phyloP scores from a whole-genome alignment of 768 basidiomycete species.

The Hortiboletus flavorubellus region DNA sequence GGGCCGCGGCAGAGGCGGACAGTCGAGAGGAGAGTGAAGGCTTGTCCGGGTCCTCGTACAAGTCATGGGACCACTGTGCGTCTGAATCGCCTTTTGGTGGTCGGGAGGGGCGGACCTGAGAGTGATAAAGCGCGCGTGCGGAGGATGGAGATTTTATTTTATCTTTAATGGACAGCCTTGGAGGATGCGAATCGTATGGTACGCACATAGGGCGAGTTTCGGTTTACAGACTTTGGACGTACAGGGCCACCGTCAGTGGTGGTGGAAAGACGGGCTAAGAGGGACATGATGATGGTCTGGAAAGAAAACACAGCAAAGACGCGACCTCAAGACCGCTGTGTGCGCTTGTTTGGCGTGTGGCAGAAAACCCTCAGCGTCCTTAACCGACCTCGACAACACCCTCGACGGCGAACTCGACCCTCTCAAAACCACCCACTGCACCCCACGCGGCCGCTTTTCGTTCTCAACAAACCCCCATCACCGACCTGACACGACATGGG shows the following conservation, averaged over 20 bases:
- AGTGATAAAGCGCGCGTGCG: neutral
- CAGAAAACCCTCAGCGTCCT: slow-evolving; percentile 18
- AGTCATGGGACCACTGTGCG: slow-evolving; percentile 67
- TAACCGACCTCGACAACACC: neutral
- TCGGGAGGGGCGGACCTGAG: slow-evolving; percentile 43
- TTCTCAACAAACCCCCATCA: neutral
- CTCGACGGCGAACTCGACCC: neutral
- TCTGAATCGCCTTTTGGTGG: slow-evolving; percentile 65
- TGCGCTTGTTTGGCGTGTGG: slow-evolving; percentile 29
- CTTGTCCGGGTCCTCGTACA: slow-evolving; percentile 59
- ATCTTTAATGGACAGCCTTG: slow-evolving; percentile 20
- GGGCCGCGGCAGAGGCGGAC: slow-evolving; percentile 36
- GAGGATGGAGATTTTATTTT: slow-evolving; percentile 9
- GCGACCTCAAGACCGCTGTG: slow-evolving; percentile 8
- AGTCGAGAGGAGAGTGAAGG: slow-evolving; percentile 56
- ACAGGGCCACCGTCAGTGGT: slow-evolving; percentile 30
- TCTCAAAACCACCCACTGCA: neutral
- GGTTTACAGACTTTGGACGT: slow-evolving; percentile 29
- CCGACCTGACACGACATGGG: slow-evolving; percentile 32
- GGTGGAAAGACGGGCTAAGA: slow-evolving; percentile 28
- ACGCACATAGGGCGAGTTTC: slow-evolving; percentile 36
- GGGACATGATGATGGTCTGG: slow-evolving; percentile 25
- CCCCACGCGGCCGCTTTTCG: neutral
- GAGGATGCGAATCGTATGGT: slow-evolving; percentile 30
- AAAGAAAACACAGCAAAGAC: slow-evolving; percentile 5